Evolutionary conservation across 345 rosid genomes (phyloP), one percentile per base, ranked within the genome.

Genomic region (Reutealis trisperma): DNA sequence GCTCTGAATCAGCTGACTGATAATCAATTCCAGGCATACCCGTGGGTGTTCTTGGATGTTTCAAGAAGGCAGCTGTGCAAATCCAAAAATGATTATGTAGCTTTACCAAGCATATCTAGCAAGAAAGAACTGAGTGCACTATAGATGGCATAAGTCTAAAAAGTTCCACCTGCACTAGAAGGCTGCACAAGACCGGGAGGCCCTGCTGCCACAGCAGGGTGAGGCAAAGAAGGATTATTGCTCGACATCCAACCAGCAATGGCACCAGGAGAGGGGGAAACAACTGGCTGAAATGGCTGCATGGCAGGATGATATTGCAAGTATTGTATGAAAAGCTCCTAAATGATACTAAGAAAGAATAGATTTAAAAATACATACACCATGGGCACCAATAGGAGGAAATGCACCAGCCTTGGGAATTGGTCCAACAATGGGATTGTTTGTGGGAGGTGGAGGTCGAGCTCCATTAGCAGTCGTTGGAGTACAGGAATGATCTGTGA

Each of bases 191-290:
- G 83, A 77, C 84, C 82, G 42, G 87, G 82, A 9, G 87, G 86
- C 0, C 75, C 87, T 25, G 88, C 86, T 4, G 88, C 90, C 71
- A 85, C 83, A 77, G 90, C 79, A 45, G 86, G 86, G 57, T 86
- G 89, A 52, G 87, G 77, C 59, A 83, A 78, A 80, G 89, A 81
- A 75, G 91, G 85, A 79, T 79, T 81, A 74, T 75, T 85, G 78
- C 74, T 73, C 7, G 93, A 85, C 90, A 92, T 92, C 97, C 94
- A 92, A 27, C 94, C 97, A 71, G 92, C 92, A 65, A 91, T 85
- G 63, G 89, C 89, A 77, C 90, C 84, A 75, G 94, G 87, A 75
- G 90, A 78, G 16, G 94, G 90, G 67, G 93, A 81, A 84, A 86
- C 84, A 67, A 67, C 87, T 30, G 92, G 90, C 79, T 89, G 97